A percentile compares a stretch with the other conserved stretches of the same genome.
These are phyloP conservation scores for Escovopsis sp. DNA, from an alignment of 2,329 filamentous ascomycete species.

Conservation along the genomic window DNA sequence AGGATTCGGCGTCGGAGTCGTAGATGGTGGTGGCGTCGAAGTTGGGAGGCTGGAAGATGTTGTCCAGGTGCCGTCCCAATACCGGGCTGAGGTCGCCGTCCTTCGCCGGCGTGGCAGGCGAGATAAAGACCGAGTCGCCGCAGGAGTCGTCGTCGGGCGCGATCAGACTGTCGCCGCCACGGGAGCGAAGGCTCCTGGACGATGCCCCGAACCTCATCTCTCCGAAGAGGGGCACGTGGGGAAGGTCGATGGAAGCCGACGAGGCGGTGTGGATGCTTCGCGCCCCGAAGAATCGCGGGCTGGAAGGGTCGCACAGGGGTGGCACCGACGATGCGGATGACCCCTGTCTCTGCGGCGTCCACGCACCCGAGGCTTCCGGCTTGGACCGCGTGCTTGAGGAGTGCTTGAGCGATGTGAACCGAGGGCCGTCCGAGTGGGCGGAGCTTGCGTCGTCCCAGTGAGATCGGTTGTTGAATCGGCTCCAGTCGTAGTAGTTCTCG, in stretches of 20 bases:
- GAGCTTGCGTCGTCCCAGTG: conserved; percentile 3
- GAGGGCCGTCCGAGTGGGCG: conserved; percentile 1
- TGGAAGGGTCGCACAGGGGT: conserved; percentile 2
- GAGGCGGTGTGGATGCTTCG: conserved; percentile 5
- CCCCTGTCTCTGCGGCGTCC: conserved; percentile 2
- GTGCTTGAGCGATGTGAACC: conserved; percentile 1
- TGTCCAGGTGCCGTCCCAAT: background rate
- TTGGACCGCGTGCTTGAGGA: background rate
- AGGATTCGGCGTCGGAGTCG: conserved; percentile 19
- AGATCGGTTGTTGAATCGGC: background rate
- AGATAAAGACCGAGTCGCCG: conserved; percentile 5
- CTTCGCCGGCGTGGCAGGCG: conserved; percentile 2
- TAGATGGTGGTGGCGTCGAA: conserved; percentile 5
- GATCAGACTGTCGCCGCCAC: conserved; percentile 2
- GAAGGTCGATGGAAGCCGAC: conserved; percentile 4
- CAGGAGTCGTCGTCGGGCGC: conserved; percentile 5
- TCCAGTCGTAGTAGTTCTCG: conserved; percentile 4
- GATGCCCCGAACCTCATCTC: conserved; percentile 3
- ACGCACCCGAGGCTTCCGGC: background rate
- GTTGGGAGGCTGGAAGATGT: conserved; percentile 2
- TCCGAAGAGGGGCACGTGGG: conserved; percentile 1
- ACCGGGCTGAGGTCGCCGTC: background rate
- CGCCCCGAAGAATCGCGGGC: background rate
- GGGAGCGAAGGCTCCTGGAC: conserved; percentile 3
- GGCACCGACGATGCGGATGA: conserved; percentile 3